phyloP scores from a whole-genome alignment of 345 rosid species.

The Eucalyptus regnans region DNA sequence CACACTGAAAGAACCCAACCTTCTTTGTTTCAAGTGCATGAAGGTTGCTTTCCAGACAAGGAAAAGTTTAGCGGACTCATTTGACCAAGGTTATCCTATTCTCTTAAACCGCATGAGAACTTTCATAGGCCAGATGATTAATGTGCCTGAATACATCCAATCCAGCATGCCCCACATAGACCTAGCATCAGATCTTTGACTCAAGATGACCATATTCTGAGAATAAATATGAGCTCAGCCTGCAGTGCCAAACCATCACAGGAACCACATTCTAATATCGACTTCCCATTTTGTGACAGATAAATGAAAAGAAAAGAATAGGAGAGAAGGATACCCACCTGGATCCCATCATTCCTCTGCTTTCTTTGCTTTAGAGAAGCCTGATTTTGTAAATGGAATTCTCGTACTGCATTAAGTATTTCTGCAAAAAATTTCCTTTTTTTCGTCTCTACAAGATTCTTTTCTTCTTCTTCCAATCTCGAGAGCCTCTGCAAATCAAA shows the following conservation, averaged over 20 bases:
- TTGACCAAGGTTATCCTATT: background rate
- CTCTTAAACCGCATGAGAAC: background rate
- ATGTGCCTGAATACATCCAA: background rate
- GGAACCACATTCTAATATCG: background rate
- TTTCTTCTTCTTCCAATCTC: slow-evolving; percentile 83
- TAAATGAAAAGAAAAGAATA: background rate
- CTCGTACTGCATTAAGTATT: slow-evolving; percentile 83
- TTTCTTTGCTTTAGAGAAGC: slow-evolving; percentile 83
- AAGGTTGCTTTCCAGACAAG: background rate
- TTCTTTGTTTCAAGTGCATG: background rate
- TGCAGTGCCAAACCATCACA: background rate
- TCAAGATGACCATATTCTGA: background rate
- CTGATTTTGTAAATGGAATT: slow-evolving; percentile 73
- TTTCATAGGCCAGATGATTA: background rate
- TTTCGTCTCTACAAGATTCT: slow-evolving; percentile 61
- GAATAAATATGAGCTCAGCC: background rate
- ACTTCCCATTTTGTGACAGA: background rate
- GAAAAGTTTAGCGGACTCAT: background rate
- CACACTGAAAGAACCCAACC: background rate
- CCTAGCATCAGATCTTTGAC: background rate
- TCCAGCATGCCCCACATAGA: background rate
- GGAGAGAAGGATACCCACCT: slow-evolving; percentile 28
- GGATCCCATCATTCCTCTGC: slow-evolving; percentile 92
- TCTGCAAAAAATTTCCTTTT: slow-evolving; percentile 86
- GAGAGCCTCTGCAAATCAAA: slow-evolving; percentile 60